Base-by-base conservation (phyloP, 352 stramenopile species). In the Pythium catenulatum region DNA sequence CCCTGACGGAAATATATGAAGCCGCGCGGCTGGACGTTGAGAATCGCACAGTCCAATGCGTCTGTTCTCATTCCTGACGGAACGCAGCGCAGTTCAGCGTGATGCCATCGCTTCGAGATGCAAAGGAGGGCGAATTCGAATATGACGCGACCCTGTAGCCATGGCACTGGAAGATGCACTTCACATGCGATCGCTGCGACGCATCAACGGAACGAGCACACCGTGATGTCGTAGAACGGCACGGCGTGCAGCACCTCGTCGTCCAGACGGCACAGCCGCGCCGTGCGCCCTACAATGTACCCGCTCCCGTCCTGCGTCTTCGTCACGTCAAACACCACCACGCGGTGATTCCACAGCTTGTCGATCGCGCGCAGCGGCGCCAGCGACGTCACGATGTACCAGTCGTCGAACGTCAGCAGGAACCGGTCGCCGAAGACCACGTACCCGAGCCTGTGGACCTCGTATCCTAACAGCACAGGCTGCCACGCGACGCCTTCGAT, bases 301-400 rank as follows among this genome's bases (percentile, higher is more conserved):
- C 54, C 72, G 17, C 34, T 48, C 14, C 48, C 65, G 41, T 36
- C n/a, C n/a, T n/a, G 19, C 19, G 61, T 50, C 23, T 72, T 69
- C n/a, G 39, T 65, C 46, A 83, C 41, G 23, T 74, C 59, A 41
- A 83, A 83, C 59, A 77, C n/a, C n/a, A n/a, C n/a, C n/a, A 68
- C 39, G 27, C 56, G 56, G 32, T 37, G 56, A 30, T 68, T 68
- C 56, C 56, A 43, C 27, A 68, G 32, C 6, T 41, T 68, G 21
- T 68, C 56, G n/a, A 68, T 30, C 19, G 27, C 32, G 25, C 56
- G 56, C 56, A 68, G n/a, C 32, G 56, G 56, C 23, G 32, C 36
- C 32, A 69, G 23, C 36, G 58, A 39, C 58, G 58, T 69, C n/a
- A 69, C 30, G 30, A 69, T 69, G 58, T 39, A 69, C 58, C 58